A percentile compares a stretch with the other conserved stretches of the same genome.
phyloP scores from a whole-genome alignment of 176 grass and related monocot genomes.

The Cenchrus americanus region DNA sequence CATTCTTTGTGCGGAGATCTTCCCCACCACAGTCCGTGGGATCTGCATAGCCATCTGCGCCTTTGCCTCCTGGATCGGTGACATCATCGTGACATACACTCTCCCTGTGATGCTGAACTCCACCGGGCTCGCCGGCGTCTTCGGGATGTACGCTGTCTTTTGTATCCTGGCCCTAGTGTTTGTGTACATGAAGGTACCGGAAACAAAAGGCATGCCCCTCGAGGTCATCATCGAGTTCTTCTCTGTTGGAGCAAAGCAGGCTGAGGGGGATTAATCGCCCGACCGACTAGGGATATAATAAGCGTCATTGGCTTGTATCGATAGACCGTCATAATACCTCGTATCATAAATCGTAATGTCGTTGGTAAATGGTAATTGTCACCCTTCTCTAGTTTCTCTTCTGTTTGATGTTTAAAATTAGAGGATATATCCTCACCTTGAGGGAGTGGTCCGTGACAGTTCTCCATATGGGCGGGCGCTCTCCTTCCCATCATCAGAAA shows the following conservation, averaged over 20 bases:
- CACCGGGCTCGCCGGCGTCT: constrained; percentile 83
- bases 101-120: constrained; percentile 79
- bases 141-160: constrained; percentile 78
- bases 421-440: neutral
- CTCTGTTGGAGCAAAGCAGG: constrained; percentile 77
- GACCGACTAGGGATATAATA: neutral
- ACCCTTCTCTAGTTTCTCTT: constrained; percentile 17
- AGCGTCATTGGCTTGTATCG: neutral
- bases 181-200: constrained; percentile 89
- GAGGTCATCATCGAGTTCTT: constrained; percentile 97
- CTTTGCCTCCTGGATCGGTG: constrained; percentile 75
- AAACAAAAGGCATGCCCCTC: constrained; percentile 97
- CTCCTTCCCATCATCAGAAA: too few relatives aligned
- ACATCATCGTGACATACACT: constrained; percentile 89
- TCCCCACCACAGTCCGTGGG: constrained; percentile 85
- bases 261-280: constrained; percentile 48
- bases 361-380: neutral
- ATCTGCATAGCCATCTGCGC: constrained; percentile 91
- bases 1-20: constrained; percentile 95
- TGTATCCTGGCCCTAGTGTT: constrained; percentile 67
- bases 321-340: neutral
- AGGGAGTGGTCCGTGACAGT: too few relatives aligned
- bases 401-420: neutral
- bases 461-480: too few relatives aligned
- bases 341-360: neutral